These are phyloP conservation scores for Trichomonas gallinae DNA, from an alignment of 208 protist species.

Conservation along the genomic window DNA sequence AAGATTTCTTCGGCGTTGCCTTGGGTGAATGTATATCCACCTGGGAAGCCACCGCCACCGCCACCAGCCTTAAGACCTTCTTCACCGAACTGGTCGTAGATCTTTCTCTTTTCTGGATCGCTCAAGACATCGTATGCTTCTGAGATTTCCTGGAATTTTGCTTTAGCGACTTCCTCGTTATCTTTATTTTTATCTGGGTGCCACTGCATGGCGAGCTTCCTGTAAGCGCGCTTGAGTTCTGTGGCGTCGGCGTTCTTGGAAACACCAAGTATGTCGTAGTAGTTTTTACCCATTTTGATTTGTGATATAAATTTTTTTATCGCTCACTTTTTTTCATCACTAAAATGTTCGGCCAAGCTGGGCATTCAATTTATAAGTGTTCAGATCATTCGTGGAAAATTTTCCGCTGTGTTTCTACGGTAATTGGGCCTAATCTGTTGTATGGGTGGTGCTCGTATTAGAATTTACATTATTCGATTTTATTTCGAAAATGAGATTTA, in stretches of 20 bases:
- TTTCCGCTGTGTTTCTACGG: no score
- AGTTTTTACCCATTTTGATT: constrained; percentile 19
- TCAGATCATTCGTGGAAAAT: neutral
- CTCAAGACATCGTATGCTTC: constrained; percentile 43
- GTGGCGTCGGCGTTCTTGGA: constrained; percentile 17
- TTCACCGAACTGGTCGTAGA: constrained; percentile 43
- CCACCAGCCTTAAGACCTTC: constrained; percentile 30
- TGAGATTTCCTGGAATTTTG: constrained; percentile 28
- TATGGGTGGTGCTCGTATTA: no score
- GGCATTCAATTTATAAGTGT: neutral
- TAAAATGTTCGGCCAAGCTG: neutral
- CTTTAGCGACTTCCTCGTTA: constrained; percentile 9
- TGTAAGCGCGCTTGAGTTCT: constrained; percentile 48
- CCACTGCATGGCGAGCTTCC: constrained; percentile 45
- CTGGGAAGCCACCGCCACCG: neutral
- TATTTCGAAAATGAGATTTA: no score
- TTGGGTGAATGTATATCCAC: constrained; percentile 15
- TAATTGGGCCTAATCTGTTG: no score
- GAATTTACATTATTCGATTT: no score
- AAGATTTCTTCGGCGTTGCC: constrained; percentile 18
- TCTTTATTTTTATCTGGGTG: constrained; percentile 48
- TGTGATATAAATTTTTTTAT: neutral
- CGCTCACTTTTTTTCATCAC: neutral
- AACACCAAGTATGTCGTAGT: constrained; percentile 37
- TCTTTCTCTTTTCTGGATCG: constrained; percentile 35